phyloP scores from a whole-genome alignment of 306 rosid genomes.

The Potentilla sterilis region DNA sequence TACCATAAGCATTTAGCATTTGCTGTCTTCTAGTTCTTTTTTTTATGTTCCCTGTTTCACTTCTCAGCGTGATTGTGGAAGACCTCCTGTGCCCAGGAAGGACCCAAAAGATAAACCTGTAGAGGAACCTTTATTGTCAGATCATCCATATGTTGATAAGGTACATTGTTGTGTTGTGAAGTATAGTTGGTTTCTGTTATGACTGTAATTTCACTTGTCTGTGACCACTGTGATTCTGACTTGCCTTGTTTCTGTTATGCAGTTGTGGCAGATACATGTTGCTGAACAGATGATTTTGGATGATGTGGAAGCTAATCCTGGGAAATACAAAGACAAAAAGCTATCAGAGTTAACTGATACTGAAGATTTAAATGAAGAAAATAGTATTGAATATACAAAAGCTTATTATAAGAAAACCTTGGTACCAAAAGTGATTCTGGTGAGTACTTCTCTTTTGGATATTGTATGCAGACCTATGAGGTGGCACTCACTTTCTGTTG shows the following conservation, averaged over 20 bases:
- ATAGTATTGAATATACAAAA: slow-evolving; percentile 62
- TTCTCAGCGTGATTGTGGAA: slow-evolving; percentile 82
- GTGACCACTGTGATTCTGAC: slow-evolving; percentile 16
- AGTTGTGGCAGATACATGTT: slow-evolving; percentile 93
- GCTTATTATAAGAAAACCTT: slow-evolving; percentile 59
- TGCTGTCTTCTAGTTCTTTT: too few relatives aligned
- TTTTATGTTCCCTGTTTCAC: slow-evolving; percentile 20
- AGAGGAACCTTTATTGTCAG: slow-evolving; percentile 79
- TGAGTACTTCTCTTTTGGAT: slow-evolving; percentile 35
- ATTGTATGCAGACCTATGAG: slow-evolving; percentile 22
- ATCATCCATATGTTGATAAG: slow-evolving; percentile 93
- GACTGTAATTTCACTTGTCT: background rate
- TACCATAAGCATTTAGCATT: too few relatives aligned
- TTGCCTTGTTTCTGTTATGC: slow-evolving; percentile 16
- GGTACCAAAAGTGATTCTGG: slow-evolving; percentile 68
- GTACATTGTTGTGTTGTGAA: slow-evolving; percentile 33
- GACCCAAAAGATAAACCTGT: slow-evolving; percentile 82
- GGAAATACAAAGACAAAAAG: slow-evolving; percentile 69
- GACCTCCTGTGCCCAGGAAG: slow-evolving; percentile 90
- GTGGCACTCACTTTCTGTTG: slow-evolving; percentile 32
- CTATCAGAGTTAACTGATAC: slow-evolving; percentile 64
- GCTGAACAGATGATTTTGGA: slow-evolving; percentile 90
- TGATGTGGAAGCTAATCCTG: slow-evolving; percentile 78
- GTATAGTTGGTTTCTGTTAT: background rate
- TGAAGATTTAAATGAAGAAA: slow-evolving; percentile 78